A percentile compares a stretch with the other conserved stretches of the same genome.
Conservation (phyloP, 2,329 filamentous ascomycete genomes). For the Penicillium sp. region DNA sequence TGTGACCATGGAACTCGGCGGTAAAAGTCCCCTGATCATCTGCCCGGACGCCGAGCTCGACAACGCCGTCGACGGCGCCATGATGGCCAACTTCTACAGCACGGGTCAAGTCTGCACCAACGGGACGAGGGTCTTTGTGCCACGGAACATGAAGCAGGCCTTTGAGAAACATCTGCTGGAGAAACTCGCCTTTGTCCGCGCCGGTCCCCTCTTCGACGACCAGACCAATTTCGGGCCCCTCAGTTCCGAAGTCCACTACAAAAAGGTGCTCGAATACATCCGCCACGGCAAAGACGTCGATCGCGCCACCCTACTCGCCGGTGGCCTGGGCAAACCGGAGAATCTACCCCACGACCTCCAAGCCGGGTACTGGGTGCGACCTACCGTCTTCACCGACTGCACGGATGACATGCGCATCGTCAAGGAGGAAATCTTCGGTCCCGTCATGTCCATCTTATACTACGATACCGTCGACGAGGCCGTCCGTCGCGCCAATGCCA, state of each 20-base stretch:
- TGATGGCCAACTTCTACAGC: conserved; percentile 92
- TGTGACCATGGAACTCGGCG: conserved; percentile 86
- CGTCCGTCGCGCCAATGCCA: conserved; percentile 67
- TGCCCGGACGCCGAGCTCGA: conserved; percentile 73
- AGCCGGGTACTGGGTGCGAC: conserved; percentile 75
- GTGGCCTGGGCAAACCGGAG: conserved; percentile 56
- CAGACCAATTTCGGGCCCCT: conserved; percentile 79
- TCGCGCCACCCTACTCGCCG: conserved; percentile 66
- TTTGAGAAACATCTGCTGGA: conserved; percentile 66
- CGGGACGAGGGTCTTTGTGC: conserved; percentile 81
- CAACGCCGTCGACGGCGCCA: conserved; percentile 77
- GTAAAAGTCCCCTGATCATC: conserved; percentile 75
- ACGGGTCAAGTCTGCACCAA: conserved; percentile 91
- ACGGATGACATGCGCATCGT: conserved; percentile 74
- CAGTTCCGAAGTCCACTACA: conserved; percentile 65
- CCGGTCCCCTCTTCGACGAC: conserved; percentile 65
- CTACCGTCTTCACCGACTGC: conserved; percentile 82
- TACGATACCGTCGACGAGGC: conserved; percentile 67
- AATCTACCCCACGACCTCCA: conserved; percentile 46
- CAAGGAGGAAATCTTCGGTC: conserved; percentile 80
- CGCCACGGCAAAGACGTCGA: conserved; percentile 66
- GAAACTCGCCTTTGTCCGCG: conserved; percentile 63
- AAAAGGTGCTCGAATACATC: conserved; percentile 76
- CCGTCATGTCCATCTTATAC: conserved; percentile 73
- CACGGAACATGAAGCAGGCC: conserved; percentile 54